phyloP scores from a whole-genome alignment of 1,284 basidiomycete genomes.

The Ceratobasidium sp. region DNA sequence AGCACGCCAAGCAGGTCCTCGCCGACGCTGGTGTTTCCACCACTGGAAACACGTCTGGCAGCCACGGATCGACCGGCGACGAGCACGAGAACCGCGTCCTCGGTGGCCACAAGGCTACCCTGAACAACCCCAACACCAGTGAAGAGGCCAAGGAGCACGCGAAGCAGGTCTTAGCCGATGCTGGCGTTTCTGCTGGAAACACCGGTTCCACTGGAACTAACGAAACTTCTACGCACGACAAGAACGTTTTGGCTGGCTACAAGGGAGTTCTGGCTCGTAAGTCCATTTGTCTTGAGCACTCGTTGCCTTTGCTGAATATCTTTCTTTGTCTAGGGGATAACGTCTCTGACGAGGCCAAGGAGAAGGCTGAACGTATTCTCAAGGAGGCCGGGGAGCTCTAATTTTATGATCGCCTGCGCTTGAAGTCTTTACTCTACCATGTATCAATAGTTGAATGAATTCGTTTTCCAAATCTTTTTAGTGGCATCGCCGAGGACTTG shows the following conservation, averaged over 20 bases:
- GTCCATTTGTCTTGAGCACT: background rate
- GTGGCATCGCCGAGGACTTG: background rate
- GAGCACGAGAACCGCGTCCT: slow-evolving; percentile 43
- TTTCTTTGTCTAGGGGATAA: slow-evolving; percentile 29
- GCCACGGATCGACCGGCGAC: background rate
- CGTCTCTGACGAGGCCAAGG: slow-evolving; percentile 47
- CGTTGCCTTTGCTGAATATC: background rate
- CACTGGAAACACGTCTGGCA: background rate
- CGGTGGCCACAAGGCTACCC: slow-evolving; percentile 45
- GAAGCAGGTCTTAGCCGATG: slow-evolving; percentile 35
- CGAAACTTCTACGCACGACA: slow-evolving; percentile 15
- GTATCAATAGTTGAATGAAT: slow-evolving; percentile 21
- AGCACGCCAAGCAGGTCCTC: slow-evolving; percentile 44
- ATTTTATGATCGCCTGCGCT: background rate
- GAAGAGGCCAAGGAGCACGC: slow-evolving; percentile 46
- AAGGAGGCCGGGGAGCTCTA: slow-evolving; percentile 36
- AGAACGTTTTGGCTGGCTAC: slow-evolving; percentile 40
- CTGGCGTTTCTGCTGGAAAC: background rate
- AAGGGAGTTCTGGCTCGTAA: slow-evolving; percentile 41
- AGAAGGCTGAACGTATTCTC: slow-evolving; percentile 45
- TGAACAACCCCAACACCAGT: slow-evolving; percentile 42
- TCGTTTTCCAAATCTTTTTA: background rate
- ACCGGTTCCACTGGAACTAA: background rate
- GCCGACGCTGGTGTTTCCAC: slow-evolving; percentile 27
- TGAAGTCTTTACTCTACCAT: background rate